phyloP scores from a whole-genome alignment of 768 basidiomycete genomes.

The Boletales sp. region DNA sequence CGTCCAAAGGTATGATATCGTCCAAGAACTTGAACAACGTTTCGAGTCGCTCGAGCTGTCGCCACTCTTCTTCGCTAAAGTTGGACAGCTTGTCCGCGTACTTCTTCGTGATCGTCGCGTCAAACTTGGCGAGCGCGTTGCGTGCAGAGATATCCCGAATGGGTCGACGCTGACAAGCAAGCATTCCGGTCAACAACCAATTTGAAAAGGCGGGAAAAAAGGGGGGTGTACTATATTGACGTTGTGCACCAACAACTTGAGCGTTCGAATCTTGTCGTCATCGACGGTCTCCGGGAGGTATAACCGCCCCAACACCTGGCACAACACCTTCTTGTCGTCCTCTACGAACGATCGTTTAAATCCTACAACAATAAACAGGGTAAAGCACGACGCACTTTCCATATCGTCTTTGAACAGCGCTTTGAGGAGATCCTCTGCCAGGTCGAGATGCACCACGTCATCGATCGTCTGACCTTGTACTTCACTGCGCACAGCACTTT shows the following conservation, averaged over 20 bases:
- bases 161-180: constrained; percentile 48
- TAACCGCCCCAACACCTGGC: constrained; percentile 58
- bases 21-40: constrained; percentile 71
- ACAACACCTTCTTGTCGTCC: constrained; percentile 59
- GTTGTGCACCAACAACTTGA: constrained; percentile 58
- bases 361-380: no score
- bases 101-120: constrained; percentile 60
- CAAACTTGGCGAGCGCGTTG: constrained; percentile 73
- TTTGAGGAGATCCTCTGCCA: constrained; percentile 51
- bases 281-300: constrained; percentile 69
- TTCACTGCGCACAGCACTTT: constrained; percentile 32
- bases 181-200: no score
- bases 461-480: constrained; percentile 38
- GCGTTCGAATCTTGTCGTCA: constrained; percentile 59
- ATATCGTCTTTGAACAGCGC: constrained; percentile 45
- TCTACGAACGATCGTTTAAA: constrained; percentile 31
- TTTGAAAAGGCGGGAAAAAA: background rate
- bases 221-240: constrained; percentile 12
- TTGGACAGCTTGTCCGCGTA: constrained; percentile 67
- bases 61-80: constrained; percentile 69
- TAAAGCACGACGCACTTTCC: constrained; percentile 43
- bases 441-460: constrained; percentile 48
- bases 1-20: constrained; percentile 65
- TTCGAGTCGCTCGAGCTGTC: constrained; percentile 59
- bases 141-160: constrained; percentile 54